Conservation (phyloP, 225 moss, liverwort and hornwort species). For the Straminergon stramineum region DNA sequence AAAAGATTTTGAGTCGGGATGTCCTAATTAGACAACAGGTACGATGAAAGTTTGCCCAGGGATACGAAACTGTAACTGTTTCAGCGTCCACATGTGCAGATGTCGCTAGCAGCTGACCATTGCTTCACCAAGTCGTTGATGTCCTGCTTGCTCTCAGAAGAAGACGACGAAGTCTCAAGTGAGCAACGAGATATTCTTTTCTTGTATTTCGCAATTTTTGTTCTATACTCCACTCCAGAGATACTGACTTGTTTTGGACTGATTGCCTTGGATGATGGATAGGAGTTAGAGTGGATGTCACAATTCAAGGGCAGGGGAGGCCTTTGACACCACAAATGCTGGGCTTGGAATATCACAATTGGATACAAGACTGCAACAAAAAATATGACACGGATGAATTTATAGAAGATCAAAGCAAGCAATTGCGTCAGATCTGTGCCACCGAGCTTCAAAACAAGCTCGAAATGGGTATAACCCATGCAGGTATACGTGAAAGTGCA, state of each 20-base stretch:
- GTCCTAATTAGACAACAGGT: no score
- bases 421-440: conserved; percentile 8
- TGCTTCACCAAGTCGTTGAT: conserved; percentile 40
- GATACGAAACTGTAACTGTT: neutral
- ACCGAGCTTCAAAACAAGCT: conserved; percentile 23
- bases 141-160: conserved; percentile 31
- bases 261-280: neutral
- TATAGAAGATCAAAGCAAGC: conserved; percentile 2
- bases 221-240: neutral
- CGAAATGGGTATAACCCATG: conserved; percentile 7
- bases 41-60: neutral
- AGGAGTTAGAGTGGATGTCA: conserved; percentile 28
- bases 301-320: conserved; percentile 27
- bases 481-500: conserved; percentile 4
- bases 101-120: conserved; percentile 28
- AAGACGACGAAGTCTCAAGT: conserved; percentile 21
- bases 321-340: conserved; percentile 41
- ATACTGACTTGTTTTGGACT: neutral
- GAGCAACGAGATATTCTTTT: neutral
- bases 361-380: conserved; percentile 31
- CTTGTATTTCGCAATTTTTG: neutral
- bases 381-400: conserved; percentile 17
- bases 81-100: conserved; percentile 15
- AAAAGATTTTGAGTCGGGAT: neutral
- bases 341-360: conserved; percentile 39